Percentiles rank a stretch among this genome's conserved stretches.
Conservation (phyloP, 192 early-diverging fungal genomes). For the Linnemannia hyalina region DNA sequence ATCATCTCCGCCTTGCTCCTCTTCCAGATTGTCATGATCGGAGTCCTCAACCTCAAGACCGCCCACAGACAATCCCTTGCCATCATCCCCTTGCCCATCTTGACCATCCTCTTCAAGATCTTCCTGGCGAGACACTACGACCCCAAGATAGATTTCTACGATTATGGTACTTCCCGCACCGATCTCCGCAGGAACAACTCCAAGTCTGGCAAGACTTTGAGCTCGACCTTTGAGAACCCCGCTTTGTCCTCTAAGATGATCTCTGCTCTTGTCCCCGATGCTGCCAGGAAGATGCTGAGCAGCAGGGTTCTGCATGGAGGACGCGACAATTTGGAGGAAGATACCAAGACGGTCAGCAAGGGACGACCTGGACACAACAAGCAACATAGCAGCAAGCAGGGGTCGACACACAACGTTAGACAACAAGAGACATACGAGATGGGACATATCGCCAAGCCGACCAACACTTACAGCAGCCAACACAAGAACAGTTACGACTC, state of each 20-base stretch:
- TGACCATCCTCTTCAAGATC: constrained; percentile 69
- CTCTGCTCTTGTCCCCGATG: constrained; percentile 77
- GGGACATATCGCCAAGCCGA: constrained; percentile 19
- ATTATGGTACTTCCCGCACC: constrained; percentile 58
- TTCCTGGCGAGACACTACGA: constrained; percentile 61
- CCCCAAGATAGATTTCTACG: constrained; percentile 67
- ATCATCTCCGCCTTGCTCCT: constrained; percentile 71
- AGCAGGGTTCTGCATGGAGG: constrained; percentile 71
- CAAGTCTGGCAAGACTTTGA: constrained; percentile 40
- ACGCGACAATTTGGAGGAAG: constrained; percentile 13
- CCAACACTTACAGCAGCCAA: neutral
- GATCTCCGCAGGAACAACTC: constrained; percentile 45
- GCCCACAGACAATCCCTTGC: constrained; percentile 59
- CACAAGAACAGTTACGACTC: constrained; percentile 19
- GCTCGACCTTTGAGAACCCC: constrained; percentile 76
- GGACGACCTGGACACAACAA: neutral
- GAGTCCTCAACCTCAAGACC: constrained; percentile 66
- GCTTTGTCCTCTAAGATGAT: constrained; percentile 70
- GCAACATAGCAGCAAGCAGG: neutral
- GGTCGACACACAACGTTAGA: neutral
- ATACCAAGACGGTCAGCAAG: constrained; percentile 4
- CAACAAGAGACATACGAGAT: constrained; percentile 30
- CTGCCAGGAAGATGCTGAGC: constrained; percentile 71
- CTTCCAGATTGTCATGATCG: constrained; percentile 78
- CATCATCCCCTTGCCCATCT: constrained; percentile 71